phyloP scores from a whole-genome alignment of 2,329 filamentous ascomycete species.

The Myriangium duriaei region DNA sequence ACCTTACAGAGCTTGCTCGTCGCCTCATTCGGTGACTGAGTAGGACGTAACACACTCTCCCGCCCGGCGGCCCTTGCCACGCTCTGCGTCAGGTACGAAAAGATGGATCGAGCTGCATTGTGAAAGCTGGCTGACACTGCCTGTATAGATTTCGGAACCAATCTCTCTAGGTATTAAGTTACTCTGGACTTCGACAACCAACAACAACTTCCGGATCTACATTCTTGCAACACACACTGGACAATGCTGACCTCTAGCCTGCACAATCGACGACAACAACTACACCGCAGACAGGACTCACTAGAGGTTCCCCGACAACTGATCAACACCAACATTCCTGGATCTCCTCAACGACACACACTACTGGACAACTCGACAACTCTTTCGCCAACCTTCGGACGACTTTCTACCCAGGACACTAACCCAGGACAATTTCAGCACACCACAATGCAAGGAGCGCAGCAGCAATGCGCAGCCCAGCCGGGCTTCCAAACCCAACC shows the following conservation, averaged over 20 bases:
- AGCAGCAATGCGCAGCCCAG: conserved; percentile 74
- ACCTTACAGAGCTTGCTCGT: not conserved
- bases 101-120: conserved; percentile 2
- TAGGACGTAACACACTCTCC: conserved; percentile 33
- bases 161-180: conserved; percentile 21
- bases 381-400: conserved; percentile 12
- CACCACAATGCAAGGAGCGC: conserved; percentile 69
- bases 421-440: conserved; percentile 57
- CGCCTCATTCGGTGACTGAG: conserved; percentile 21
- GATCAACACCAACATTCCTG: conserved; percentile 50
- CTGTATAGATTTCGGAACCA: conserved; percentile 21
- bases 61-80: conserved; percentile 71
- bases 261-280: conserved; percentile 54
- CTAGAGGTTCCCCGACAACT: conserved; percentile 58
- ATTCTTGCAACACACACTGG: conserved; percentile 41
- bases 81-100: conserved; percentile 66
- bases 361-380: conserved; percentile 54
- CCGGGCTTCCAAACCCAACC: conserved; percentile 49
- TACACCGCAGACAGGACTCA: conserved; percentile 79
- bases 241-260: conserved; percentile 74
- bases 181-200: conserved; percentile 24
- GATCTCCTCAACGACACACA: conserved; percentile 33
- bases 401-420: conserved; percentile 28
- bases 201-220: conserved; percentile 46
- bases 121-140: conserved; percentile 11